These are phyloP conservation scores for Cordyceps cateniannulata DNA, from an alignment of 2,329 filamentous ascomycete species.

Conservation along the genomic window DNA sequence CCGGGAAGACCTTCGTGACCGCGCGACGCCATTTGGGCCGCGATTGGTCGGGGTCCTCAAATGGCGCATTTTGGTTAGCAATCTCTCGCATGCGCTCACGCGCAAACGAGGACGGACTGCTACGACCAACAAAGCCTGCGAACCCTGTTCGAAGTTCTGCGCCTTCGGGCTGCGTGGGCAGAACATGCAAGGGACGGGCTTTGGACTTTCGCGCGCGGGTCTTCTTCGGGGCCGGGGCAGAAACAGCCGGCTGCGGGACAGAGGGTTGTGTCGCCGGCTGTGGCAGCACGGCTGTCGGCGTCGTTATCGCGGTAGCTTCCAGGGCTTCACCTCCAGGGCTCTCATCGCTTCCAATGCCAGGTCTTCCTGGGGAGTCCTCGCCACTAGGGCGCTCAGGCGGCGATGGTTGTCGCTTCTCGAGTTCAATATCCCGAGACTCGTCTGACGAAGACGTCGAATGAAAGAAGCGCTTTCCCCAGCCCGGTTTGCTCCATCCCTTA, in stretches of 20 bases:
- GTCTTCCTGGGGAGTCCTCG: background rate
- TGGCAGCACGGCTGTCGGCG: background rate
- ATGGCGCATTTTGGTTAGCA: slow-evolving; percentile 35
- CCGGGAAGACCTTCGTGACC: slow-evolving; percentile 38
- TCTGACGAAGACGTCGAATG: slow-evolving; percentile 20
- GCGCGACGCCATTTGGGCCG: slow-evolving; percentile 36
- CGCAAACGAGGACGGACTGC: slow-evolving; percentile 38
- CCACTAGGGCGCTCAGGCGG: slow-evolving; percentile 4
- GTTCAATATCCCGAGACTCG: slow-evolving; percentile 11
- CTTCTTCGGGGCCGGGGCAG: slow-evolving; percentile 15
- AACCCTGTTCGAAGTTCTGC: slow-evolving; percentile 21
- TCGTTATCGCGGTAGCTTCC: background rate
- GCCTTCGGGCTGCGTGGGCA: slow-evolving; percentile 33
- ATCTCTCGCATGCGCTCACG: slow-evolving; percentile 38
- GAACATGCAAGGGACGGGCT: slow-evolving; percentile 22
- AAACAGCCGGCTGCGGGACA: background rate
- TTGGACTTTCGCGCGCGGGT: slow-evolving; percentile 12
- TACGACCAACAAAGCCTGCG: slow-evolving; percentile 25
- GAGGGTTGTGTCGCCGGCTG: background rate
- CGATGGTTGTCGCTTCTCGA: slow-evolving; percentile 4
- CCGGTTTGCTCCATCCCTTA: slow-evolving; percentile 24
- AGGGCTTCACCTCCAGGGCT: background rate
- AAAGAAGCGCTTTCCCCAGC: slow-evolving; percentile 26
- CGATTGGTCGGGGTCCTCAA: slow-evolving; percentile 35
- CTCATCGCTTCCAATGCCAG: background rate